Base-by-base conservation (phyloP, 805 yeast genomes). In the Candida mattraensis region DNA sequence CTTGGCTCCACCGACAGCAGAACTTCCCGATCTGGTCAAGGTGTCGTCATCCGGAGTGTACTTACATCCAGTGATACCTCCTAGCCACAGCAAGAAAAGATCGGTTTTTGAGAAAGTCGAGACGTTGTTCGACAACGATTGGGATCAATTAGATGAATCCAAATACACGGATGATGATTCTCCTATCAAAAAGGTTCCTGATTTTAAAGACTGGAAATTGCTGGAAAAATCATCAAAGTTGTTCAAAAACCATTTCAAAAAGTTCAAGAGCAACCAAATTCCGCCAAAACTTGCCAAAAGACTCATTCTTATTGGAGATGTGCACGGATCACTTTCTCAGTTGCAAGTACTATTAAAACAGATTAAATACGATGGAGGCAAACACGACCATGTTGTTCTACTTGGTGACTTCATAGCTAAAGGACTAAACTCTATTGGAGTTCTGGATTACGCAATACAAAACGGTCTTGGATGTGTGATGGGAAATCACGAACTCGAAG, bases 351-450 rank as follows among this genome's bases (percentile, higher is more conserved):
- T 91, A 25, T 61, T 89, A 37, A 50, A 66, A 7, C 71, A 76
- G 50, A 49, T 76, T 14, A 58, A 69, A 9, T 76, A 68, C 50
- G 66, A 76, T 38, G 55, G 58, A 11, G 50, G 50, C 4, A 50
- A 64, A 14, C 49, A 57, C 7, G 94, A 87, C 54, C 72, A 73
- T 28, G 66, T 88, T 10, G 61, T 89, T 1, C 63, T 88, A 15
- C 60, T 88, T 14, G 98, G 98, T 4, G 97, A 89, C 54, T 86
- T 88, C 57, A 67, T 86, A 12, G 70, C 87, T 33, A 91, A 89
- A 55, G 98, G 98, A 1, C 80, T 84, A 5, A 78, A 83, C 39
- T 83, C 95, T 1, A 44, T 74, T 10, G 74, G 72, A 24, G 87
- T 87, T 3, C 55, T 88, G 8, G 81, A 87, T 40, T 80, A 60